Percentiles rank a stretch among this genome's conserved stretches.
Conservation (phyloP, 192 early-diverging fungal species). For the Rhizophagus prolifer region DNA sequence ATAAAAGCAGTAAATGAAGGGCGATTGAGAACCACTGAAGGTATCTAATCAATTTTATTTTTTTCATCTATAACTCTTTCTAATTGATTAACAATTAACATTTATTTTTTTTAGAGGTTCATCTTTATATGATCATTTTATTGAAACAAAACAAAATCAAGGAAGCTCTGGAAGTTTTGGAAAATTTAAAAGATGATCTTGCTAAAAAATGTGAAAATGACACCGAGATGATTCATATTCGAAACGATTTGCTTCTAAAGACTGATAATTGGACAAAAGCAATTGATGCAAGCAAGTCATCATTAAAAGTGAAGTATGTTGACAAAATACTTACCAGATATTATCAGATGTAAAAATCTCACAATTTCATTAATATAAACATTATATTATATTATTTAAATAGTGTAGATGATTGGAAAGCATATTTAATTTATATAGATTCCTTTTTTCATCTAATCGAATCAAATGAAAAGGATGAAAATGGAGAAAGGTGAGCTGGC, state of each 20-base stretch:
- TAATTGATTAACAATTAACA: background rate
- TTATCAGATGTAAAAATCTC: no score
- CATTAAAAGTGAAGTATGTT: constrained; percentile 22
- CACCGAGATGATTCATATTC: constrained; percentile 65
- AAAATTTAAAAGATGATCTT: constrained; percentile 62
- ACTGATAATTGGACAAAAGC: constrained; percentile 43
- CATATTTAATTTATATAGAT: constrained; percentile 61
- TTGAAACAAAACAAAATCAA: constrained; percentile 65
- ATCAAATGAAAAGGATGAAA: constrained; percentile 37
- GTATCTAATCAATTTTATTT: constrained; percentile 19
- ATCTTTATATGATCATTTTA: constrained; percentile 74
- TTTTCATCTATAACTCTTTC: background rate
- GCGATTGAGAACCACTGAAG: constrained; percentile 66
- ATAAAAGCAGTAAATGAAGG: constrained; percentile 70
- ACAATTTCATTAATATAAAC: no score
- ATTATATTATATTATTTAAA: background rate
- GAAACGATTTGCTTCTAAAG: constrained; percentile 53
- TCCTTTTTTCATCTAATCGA: constrained; percentile 49
- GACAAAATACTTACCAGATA: background rate
- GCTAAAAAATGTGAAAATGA: constrained; percentile 68
- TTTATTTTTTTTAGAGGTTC: constrained; percentile 57
- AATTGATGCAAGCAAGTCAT: constrained; percentile 32
- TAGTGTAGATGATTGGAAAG: constrained; percentile 77
- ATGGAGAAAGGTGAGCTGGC: background rate
- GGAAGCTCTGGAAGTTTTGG: constrained; percentile 64